Base-by-base conservation (phyloP, 2,329 filamentous ascomycete species). In the Botrytis tulipae region DNA sequence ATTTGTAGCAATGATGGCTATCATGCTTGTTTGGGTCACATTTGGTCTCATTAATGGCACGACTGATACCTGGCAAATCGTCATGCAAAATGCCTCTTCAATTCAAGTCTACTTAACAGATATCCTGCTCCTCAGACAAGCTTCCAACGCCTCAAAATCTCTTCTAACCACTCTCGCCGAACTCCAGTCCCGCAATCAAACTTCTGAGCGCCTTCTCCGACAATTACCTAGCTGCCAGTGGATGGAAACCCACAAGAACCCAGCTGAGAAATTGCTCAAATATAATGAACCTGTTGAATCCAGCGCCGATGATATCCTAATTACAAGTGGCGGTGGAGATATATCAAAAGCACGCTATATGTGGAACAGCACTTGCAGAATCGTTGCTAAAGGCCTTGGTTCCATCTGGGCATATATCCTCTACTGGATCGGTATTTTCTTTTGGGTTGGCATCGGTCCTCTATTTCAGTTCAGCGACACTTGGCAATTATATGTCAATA, bases 401-500 rank as follows among this genome's bases (percentile, higher is more conserved):
- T 73, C 75, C 20, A 74, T 75, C 20, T 65, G 29, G 40, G 74
- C 74, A 54, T 71, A 75, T 10, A 65, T 51, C 37, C 25, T 40
- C 20, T 76, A 74, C 48, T 76, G 75, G 75, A 71, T 75, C 14
- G 61, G 75, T 54, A 75, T 76, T 16, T 73, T 75, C 51, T 70
- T 74, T 29, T 76, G 75, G 72, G 62, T 76, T 72, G 73, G 72
- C 71, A 75, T 75, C 35, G 74, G 73, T 20, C 62, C 73, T 32
- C 70, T 73, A 61, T 76, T 74, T 62, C 42, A 68, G 25, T 75
- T 74, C 67, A 72, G 73, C 44, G 65, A 76, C 60, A 75, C 73
- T 40, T 76, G 73, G 74, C 74, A 76, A 14, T 59, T 75, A 44
- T 75, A 83, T 75, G 82, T 84, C 76, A 83, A 85, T 79, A 83